Base-by-base conservation (phyloP, 2,329 filamentous ascomycete species). In the Aspergillus ochraceus region DNA sequence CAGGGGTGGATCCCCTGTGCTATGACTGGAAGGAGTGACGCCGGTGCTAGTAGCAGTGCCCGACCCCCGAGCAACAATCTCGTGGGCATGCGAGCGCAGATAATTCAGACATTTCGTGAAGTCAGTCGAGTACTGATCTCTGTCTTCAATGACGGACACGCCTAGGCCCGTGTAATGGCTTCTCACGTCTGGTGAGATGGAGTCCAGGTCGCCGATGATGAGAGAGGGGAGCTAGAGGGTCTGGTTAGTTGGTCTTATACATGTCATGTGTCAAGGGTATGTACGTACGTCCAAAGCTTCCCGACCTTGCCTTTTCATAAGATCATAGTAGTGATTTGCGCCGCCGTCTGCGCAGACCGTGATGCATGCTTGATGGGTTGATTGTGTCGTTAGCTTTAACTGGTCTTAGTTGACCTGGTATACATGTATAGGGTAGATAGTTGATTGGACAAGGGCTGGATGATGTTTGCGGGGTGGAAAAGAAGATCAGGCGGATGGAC, bases 201-300 rank as follows among this genome's bases (percentile, higher is more conserved):
- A 97, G 78, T 99, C 95, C 10, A 99, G 83, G 73, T 99, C 95
- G 51, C 95, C 95, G 66, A 96, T 87, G 62, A 99, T 92, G 57
- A 84, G 81, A 70, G 90, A 80, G 1, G 92, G 85, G 59, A 86
- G 80, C 70, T 86, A 29, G 30, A 12, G 14, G 10, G 8, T 22
- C 46, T 50, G 24, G 60, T 66, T 42, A 39, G 19, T 52, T 9
- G n/a, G 49, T 12, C 10, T 12, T 36, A 17, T 36, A 36, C 14
- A 5, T 2, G 17, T 36, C 14, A 36, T 24, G 14, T 32, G 50
- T 12, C 22, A 22, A 49, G 39, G 4, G 22, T n/a, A 52, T 52
- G 66, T 66, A 32, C 57, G 20, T 74, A 78, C 76, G 64, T 74
- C 67, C 22, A 55, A 70, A 54, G 61, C 66, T 63, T 75, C 72